Percentiles rank a stretch among this genome's conserved stretches.
phyloP scores from a whole-genome alignment of 75 land plant species.

The Cryptomeria japonica region DNA sequence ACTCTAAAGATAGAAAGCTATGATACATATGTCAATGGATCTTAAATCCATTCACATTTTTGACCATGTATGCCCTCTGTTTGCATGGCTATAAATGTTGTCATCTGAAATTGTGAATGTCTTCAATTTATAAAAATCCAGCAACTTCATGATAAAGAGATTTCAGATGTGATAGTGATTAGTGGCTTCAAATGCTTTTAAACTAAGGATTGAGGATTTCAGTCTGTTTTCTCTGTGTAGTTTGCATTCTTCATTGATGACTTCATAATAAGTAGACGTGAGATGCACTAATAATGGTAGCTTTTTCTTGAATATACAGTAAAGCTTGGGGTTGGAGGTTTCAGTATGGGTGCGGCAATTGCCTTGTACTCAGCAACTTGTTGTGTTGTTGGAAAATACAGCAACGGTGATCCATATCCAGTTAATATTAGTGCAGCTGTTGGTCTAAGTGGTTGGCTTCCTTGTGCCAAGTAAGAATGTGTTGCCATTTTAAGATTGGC shows the following conservation, averaged over 20 bases:
- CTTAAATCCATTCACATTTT: background rate
- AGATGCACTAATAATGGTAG: background rate
- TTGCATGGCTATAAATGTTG: background rate
- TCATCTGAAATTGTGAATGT: background rate
- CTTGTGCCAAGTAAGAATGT: constrained; percentile 57
- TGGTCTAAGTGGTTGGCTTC: constrained; percentile 96
- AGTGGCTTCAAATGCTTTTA: background rate
- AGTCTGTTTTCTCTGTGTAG: background rate
- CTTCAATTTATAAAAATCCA: too few relatives aligned
- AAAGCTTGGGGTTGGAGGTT: constrained; percentile 92
- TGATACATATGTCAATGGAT: background rate
- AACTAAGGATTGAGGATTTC: background rate
- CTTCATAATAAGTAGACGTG: background rate
- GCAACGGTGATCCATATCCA: constrained; percentile 71
- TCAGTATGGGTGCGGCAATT: constrained; percentile 93
- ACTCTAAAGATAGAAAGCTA: background rate
- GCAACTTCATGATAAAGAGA: background rate
- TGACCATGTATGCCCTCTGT: background rate
- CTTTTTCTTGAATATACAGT: constrained; percentile 35
- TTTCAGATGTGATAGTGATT: background rate
- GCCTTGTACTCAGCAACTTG: constrained; percentile 81
- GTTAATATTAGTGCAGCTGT: constrained; percentile 63
- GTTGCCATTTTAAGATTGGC: background rate
- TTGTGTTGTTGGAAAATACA: constrained; percentile 68
- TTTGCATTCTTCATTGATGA: background rate